These are phyloP conservation scores for Cystobasidiaceae sp. DNA, from an alignment of 1,284 basidiomycete genomes.

Conservation along the genomic window DNA sequence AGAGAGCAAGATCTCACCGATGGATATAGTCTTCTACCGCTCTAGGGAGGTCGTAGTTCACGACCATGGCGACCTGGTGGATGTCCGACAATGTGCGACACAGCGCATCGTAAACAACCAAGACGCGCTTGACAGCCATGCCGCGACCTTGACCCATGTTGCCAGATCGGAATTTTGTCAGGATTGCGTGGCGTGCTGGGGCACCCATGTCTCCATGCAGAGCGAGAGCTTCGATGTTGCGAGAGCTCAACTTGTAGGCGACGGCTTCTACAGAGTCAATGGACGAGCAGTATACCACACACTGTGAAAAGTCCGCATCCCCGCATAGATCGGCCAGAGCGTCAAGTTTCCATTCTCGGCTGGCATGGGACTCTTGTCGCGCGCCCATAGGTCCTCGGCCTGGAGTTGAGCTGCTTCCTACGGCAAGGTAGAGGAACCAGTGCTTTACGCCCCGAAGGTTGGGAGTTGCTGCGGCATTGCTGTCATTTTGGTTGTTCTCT, in stretches of 20 bases:
- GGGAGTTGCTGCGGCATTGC: background rate
- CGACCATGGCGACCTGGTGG: constrained; percentile 40
- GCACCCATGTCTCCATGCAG: constrained; percentile 40
- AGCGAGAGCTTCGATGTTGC: constrained; percentile 46
- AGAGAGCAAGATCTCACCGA: constrained; percentile 34
- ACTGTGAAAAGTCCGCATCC: constrained; percentile 64
- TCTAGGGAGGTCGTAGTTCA: constrained; percentile 42
- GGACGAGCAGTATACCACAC: constrained; percentile 51
- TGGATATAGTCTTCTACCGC: constrained; percentile 39
- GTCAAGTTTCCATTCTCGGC: constrained; percentile 90
- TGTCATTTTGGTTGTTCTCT: constrained; percentile 63
- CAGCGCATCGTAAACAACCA: constrained; percentile 41
- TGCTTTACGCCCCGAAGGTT: constrained; percentile 63
- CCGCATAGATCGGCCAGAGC: constrained; percentile 88
- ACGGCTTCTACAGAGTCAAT: constrained; percentile 46
- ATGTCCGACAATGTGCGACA: constrained; percentile 37
- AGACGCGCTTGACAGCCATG: constrained; percentile 34
- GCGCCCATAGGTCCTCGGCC: constrained; percentile 33
- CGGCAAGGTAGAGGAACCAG: constrained; percentile 63
- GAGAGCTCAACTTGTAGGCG: constrained; percentile 46
- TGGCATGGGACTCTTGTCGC: constrained; percentile 23
- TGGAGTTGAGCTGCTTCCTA: constrained; percentile 23
- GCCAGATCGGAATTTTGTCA: constrained; percentile 39
- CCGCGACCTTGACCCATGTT: constrained; percentile 22
- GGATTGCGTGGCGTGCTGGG: constrained; percentile 33